Percentiles rank a stretch among this genome's conserved stretches.
Evolutionary conservation across 495 filamentous ascomycete species (phyloP).

Genomic region (Penicillium parvum): DNA sequence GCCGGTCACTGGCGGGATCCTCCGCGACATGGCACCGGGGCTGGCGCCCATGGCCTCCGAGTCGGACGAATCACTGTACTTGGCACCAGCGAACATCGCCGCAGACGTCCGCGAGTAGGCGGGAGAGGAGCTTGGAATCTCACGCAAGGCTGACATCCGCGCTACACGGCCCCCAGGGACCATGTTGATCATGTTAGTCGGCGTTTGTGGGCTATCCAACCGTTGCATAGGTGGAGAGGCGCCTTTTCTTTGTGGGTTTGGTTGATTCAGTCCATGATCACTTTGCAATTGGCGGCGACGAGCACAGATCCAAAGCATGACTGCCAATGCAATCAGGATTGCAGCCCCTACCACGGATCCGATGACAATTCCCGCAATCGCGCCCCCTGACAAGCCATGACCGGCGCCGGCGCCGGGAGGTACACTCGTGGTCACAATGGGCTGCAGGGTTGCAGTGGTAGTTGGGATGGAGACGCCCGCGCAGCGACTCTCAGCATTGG

Average conservation of each 20-base stretch:
- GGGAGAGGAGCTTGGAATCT: slow-evolving; percentile 56
- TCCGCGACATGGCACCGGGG: slow-evolving; percentile 63
- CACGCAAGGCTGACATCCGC: slow-evolving; percentile 92
- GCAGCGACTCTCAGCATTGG: slow-evolving; percentile 69
- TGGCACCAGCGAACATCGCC: slow-evolving; percentile 41
- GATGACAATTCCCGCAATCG: slow-evolving; percentile 86
- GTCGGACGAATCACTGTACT: slow-evolving; percentile 69
- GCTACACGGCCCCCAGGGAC: slow-evolving; percentile 87
- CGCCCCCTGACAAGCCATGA: slow-evolving; percentile 67
- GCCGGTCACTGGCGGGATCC: slow-evolving; percentile 58
- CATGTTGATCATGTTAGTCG: slow-evolving; percentile 54
- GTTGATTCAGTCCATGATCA: slow-evolving; percentile 76
- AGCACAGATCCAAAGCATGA: slow-evolving; percentile 55
- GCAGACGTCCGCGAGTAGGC: slow-evolving; percentile 44
- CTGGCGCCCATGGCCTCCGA: slow-evolving; percentile 79
- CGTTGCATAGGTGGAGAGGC: slow-evolving; percentile 47
- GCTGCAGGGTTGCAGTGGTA: slow-evolving; percentile 60
- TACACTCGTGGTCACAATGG: slow-evolving; percentile 49
- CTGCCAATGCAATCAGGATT: slow-evolving; percentile 60
- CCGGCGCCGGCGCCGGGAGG: slow-evolving; percentile 29
- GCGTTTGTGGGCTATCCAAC: slow-evolving; percentile 31
- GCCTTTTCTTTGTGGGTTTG: slow-evolving; percentile 66
- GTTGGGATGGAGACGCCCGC: slow-evolving; percentile 68
- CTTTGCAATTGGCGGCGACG: slow-evolving; percentile 56
- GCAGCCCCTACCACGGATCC: slow-evolving; percentile 69